Base-by-base conservation (phyloP, 805 yeast genomes). In the Myxozyma melibiosi region DNA sequence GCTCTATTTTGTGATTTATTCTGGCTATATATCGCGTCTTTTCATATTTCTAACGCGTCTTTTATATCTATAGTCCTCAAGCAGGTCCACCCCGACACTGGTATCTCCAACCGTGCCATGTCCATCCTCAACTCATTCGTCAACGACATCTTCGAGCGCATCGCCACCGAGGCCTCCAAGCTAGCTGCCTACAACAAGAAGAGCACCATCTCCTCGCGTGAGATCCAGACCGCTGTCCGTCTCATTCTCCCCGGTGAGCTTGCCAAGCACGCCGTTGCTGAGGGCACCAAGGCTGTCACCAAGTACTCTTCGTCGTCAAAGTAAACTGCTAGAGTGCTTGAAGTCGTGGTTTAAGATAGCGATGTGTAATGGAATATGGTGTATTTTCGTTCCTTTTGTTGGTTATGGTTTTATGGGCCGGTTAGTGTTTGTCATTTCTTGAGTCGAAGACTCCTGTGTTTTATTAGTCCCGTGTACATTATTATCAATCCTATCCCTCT, bases 71-170 rank as follows among this genome's bases (percentile, higher is more conserved):
- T 44, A 62, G 97, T 91, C 68, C 86, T 92, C 76, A 91, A 91
- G 80, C 97, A 92, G 84, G 91, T 97, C 64, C 98, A 92, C 80
- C 98, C 97, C 78, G 66, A 92, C 78, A 92, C 98, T 65, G 98
- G 97, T 89, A 92, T 92, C 76, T 91, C 98, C 70, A 96, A 90
- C 80, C 88, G 90, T 76, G 96, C 98, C 66, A 92, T 92, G 96
- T 90, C 96, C 67, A 92, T 92, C 77, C 86, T 92, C 92, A 92
- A 92, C 88, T 92, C 97, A 42, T 92, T 92, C 71, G 97, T 92
- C 70, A 91, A 90, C 80, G 97, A 92, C 79, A 90, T 91, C 75
- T 92, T 91, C 74, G 97, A 91, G 83, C 91, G 98, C 83, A 88
- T 92, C 71, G 97, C 97, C 70, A 79, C 92, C 71, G 97, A 91